Evolutionary conservation across 495 filamentous ascomycete genomes (phyloP), one percentile per base, ranked within the genome.

Genomic region (Hypoxylon trugodes): DNA sequence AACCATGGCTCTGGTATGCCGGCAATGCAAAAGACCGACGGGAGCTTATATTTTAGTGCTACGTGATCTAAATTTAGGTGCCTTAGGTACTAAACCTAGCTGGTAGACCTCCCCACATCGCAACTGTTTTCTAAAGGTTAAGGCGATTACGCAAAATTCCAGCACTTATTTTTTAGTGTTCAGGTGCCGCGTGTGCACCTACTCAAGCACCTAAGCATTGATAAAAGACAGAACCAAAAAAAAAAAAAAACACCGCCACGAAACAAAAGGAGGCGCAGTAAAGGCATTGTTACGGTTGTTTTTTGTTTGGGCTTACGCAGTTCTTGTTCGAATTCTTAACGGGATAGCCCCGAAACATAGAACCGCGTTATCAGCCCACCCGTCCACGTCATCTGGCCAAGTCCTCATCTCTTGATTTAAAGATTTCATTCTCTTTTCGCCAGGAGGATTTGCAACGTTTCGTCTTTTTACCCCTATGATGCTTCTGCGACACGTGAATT

Each of bases 311-410:
- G 51, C 51, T 48, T 41, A 41, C 54, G 54, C 48, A 33, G 26
- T 22, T 13, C n/a, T n/a, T n/a, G n/a, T n/a, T 48, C 21, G 10
- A 22, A 42, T 42, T 42, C n/a, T 22, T 63, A 37, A 46, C 43
- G 46, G 43, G 40, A 30, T 36, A 33, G 15, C 22, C 10, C 28
- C 36, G 40, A 59, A 45, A 35, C 10, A 50, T 35, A 25, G 30
- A 30, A 12, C 18, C 46, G 47, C 40, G 47, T n/a, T 52, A 52
- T 59, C 45, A 56, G 65, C 54, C 55, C 50, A 25, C 55, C 32
- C 36, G 60, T 68, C 55, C 65, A 68, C 65, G 65, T 68, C 65
- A 68, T 47, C 64, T 49, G 41, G 41, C 47, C 47, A 52, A 36
- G 47, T 52, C 53, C 48, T 46, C 1, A 28, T n/a, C 16, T 30